Conservation (phyloP, 139 green algal genomes). For the Auxenochlorella pyrenoidosa region DNA sequence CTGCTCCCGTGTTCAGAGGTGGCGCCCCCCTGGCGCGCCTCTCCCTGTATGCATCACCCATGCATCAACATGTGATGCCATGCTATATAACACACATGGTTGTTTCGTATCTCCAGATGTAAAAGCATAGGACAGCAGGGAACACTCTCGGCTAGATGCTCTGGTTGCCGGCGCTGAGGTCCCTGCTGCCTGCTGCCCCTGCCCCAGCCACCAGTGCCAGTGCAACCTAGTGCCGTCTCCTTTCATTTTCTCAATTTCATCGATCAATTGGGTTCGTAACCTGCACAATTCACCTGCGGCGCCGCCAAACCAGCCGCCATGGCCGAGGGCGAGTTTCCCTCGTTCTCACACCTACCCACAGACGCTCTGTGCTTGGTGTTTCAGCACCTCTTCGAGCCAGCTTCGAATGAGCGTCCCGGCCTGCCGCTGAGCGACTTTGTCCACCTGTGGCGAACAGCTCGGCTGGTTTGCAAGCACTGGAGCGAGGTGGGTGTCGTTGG, state of each 20-base stretch:
- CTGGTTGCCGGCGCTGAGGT: too few relatives aligned
- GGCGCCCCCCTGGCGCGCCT: too few relatives aligned
- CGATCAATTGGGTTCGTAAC: background rate
- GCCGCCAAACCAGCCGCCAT: background rate
- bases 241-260: too few relatives aligned
- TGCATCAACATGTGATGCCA: too few relatives aligned
- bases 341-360: slow-evolving; percentile 11
- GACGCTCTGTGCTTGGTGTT: slow-evolving; percentile 15
- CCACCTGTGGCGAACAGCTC: background rate
- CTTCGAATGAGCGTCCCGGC: background rate
- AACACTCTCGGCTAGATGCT: too few relatives aligned
- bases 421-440: slow-evolving; percentile 16
- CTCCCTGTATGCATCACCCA: too few relatives aligned
- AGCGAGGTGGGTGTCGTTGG: too few relatives aligned
- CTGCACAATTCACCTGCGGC: background rate
- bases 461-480: background rate
- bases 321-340: too few relatives aligned
- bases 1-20: too few relatives aligned
- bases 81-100: too few relatives aligned
- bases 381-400: background rate
- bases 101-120: too few relatives aligned
- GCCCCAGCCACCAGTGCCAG: background rate
- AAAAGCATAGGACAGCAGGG: too few relatives aligned
- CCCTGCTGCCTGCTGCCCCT: background rate
- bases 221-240: background rate